A percentile compares a stretch with the other conserved stretches of the same genome.
These are phyloP conservation scores for Pseudocercospora fuligena DNA, from an alignment of 2,329 filamentous ascomycete species.

Conservation along the genomic window DNA sequence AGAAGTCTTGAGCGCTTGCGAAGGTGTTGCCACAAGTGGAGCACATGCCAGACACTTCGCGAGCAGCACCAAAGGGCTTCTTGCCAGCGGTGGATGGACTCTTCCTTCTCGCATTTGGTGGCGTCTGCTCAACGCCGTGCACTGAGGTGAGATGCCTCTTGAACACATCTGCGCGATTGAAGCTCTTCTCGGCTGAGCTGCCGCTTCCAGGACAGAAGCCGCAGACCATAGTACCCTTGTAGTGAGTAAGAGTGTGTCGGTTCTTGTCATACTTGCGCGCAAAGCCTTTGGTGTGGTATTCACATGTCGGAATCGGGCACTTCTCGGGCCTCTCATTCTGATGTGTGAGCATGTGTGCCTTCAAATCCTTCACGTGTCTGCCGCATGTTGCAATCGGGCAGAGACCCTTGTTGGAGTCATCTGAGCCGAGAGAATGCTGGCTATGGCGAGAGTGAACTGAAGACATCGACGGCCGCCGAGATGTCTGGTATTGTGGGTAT, in stretches of 20 bases:
- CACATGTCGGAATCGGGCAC: slow-evolving; percentile 88
- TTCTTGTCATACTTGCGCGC: slow-evolving; percentile 97
- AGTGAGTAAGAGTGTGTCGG: slow-evolving; percentile 89
- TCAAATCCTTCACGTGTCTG: slow-evolving; percentile 85
- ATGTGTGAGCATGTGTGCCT: slow-evolving; percentile 93
- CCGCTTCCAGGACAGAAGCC: slow-evolving; percentile 91
- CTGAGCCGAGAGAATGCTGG: slow-evolving; percentile 45
- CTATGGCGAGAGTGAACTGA: slow-evolving; percentile 72
- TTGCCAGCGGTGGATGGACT: slow-evolving; percentile 55
- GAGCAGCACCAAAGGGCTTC: slow-evolving; percentile 72
- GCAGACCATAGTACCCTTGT: slow-evolving; percentile 97
- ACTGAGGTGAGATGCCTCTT: slow-evolving; percentile 91
- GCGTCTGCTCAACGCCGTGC: slow-evolving; percentile 89
- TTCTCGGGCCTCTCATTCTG: slow-evolving; percentile 90
- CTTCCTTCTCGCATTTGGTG: slow-evolving; percentile 88
- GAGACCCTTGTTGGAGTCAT: slow-evolving; percentile 65
- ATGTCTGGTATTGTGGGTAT: slow-evolving; percentile 48
- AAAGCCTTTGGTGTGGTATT: slow-evolving; percentile 91
- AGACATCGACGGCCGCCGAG: slow-evolving; percentile 69
- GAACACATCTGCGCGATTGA: slow-evolving; percentile 94
- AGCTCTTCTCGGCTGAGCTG: slow-evolving; percentile 88
- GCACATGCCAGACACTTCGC: slow-evolving; percentile 83
- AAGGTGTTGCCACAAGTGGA: slow-evolving; percentile 89
- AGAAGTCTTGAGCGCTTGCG: slow-evolving; percentile 89
- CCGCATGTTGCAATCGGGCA: slow-evolving; percentile 86